phyloP scores from a whole-genome alignment of 2,329 filamentous ascomycete genomes.

The Penicillium decumbens region DNA sequence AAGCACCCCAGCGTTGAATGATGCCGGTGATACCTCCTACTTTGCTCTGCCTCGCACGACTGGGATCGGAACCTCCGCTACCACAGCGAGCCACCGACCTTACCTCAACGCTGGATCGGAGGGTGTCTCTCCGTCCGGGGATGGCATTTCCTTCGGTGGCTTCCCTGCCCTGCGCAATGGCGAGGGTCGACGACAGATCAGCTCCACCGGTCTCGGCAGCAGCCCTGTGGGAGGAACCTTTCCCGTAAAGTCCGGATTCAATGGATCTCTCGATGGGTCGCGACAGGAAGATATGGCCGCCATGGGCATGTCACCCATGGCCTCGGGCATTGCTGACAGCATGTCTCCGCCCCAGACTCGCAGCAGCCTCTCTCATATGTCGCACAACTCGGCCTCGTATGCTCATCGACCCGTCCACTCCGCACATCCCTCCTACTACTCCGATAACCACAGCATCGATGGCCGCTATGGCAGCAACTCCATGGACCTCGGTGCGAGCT shows the following conservation, averaged over 20 bases:
- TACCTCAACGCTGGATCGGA: slow-evolving; percentile 34
- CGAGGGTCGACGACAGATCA: slow-evolving; percentile 33
- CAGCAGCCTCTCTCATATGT: slow-evolving; percentile 31
- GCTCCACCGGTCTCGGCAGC: slow-evolving; percentile 29
- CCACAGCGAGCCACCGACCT: slow-evolving; percentile 25
- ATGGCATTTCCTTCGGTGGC: slow-evolving; percentile 30
- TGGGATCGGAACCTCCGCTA: slow-evolving; percentile 39
- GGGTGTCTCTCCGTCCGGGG: slow-evolving; percentile 32
- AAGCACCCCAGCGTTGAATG: slow-evolving; percentile 36
- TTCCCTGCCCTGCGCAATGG: slow-evolving; percentile 32
- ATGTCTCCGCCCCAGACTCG: slow-evolving; percentile 25
- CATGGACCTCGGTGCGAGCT: slow-evolving; percentile 29
- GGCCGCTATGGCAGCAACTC: slow-evolving; percentile 27
- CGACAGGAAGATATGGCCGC: slow-evolving; percentile 28
- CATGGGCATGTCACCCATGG: slow-evolving; percentile 30
- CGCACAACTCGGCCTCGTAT: slow-evolving; percentile 35
- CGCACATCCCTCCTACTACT: slow-evolving; percentile 38
- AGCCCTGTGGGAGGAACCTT: slow-evolving; percentile 31
- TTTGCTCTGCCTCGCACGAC: slow-evolving; percentile 45
- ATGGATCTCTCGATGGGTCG: slow-evolving; percentile 27
- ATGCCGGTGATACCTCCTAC: slow-evolving; percentile 45
- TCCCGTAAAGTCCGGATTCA: slow-evolving; percentile 29
- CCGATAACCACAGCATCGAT: slow-evolving; percentile 35
- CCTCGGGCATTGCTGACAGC: slow-evolving; percentile 28
- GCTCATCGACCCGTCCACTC: slow-evolving; percentile 35